Conservation (phyloP, 306 rosid species). For the Luffa acutangula region DNA sequence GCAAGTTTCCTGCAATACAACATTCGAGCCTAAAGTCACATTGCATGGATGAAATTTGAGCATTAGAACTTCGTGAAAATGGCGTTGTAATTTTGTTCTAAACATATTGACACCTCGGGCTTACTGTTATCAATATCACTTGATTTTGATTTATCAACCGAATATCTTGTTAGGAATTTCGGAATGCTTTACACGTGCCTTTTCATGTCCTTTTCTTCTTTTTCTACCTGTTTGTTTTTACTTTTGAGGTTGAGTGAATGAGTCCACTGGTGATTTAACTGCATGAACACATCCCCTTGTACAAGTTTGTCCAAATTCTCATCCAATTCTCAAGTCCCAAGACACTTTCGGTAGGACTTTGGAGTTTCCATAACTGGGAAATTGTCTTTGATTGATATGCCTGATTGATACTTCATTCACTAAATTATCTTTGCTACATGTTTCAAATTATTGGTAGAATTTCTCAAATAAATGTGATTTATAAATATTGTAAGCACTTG, state of each 20-base stretch:
- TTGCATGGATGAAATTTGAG: conserved; percentile 4
- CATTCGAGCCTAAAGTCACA: not conserved
- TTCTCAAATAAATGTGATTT: too few relatives aligned
- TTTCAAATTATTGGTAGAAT: not conserved
- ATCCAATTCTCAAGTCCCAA: too few relatives aligned
- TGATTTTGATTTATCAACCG: not conserved
- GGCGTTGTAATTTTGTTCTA: not conserved
- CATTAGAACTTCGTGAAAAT: not conserved
- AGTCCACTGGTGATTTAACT: not conserved
- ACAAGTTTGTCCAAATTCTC: too few relatives aligned
- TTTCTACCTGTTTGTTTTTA: not conserved
- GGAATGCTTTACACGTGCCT: not conserved
- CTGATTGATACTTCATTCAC: too few relatives aligned
- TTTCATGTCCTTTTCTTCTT: not conserved
- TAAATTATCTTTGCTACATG: too few relatives aligned
- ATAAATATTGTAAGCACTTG: too few relatives aligned
- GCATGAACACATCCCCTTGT: too few relatives aligned
- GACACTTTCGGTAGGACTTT: too few relatives aligned
- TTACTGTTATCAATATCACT: not conserved
- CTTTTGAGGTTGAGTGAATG: not conserved
- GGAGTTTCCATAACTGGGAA: too few relatives aligned
- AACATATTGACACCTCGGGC: not conserved
- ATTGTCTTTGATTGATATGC: too few relatives aligned
- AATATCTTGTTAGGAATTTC: not conserved
- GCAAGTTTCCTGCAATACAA: not conserved